Evolutionary conservation across 179 eudicot genomes (phyloP), one percentile per base, ranked within the genome.

Genomic region (Spergularia azorica): DNA sequence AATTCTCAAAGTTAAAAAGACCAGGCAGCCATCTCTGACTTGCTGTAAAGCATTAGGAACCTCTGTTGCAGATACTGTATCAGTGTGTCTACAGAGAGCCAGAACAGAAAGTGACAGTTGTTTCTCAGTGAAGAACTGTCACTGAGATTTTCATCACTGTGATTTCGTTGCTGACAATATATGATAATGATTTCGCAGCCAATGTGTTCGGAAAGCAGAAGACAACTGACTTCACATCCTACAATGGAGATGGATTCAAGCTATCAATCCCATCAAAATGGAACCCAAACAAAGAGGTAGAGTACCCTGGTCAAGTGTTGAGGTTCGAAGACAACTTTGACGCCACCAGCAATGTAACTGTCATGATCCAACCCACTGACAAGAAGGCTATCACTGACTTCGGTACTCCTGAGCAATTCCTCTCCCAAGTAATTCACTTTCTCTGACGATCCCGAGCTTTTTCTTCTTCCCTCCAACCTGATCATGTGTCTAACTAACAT

Each of bases 211-310:
- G 99, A 51, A 95, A 91, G 88, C 95, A 91, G 15, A 95, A 95
- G 89, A 84, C 86, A 64, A 95, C 99, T 3, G 99, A 95, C 9
- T 95, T 91, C 79, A 10, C 65, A 73, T 79, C 91, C 15, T 88
- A 89, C 84, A 82, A 4, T 14, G 95, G 97, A 10, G 81, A 89
- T 5, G 99, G 97, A 48, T 93, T 93, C 87, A 91, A 87, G 86
- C 12, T 95, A 32, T 67, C 65, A 10, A 61, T 93, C 13, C 99
- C 99, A 0, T 59, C 97, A 0, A 95, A 95, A 82, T 95, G 99
- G 99, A 95, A 95, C 95, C 97, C 97, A 2, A 93, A 97, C 90
- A 90, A 83, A 64, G 99, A 95, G 82, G 82, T 83, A 7, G 99
- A 95, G 87, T 95, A 9, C 90, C 97, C 98, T 0, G 99, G 99